These are phyloP conservation scores for Kwoniella botswanensis DNA, from an alignment of 768 basidiomycete species.

Conservation along the genomic window DNA sequence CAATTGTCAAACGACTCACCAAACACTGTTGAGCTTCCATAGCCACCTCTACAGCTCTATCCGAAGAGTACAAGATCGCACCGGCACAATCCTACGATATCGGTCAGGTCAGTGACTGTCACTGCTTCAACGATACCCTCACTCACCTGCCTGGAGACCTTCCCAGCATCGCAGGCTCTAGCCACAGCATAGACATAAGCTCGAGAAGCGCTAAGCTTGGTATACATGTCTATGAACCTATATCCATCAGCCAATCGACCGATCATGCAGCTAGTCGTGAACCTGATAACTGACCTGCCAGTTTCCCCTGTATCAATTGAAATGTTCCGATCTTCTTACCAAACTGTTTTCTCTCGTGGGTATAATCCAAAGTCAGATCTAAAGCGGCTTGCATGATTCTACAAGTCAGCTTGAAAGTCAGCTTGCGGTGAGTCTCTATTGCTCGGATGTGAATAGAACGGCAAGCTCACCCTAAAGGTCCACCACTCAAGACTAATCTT, in stretches of 20 bases:
- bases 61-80: constrained; percentile 89
- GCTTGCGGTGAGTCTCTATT: too few relatives aligned
- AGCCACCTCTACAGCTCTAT: constrained; percentile 87
- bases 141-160: constrained; percentile 55
- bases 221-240: constrained; percentile 76
- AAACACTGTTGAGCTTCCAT: constrained; percentile 91
- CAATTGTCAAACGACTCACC: constrained; percentile 53
- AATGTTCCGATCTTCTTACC: constrained; percentile 84
- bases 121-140: neutral
- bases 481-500: constrained; percentile 86
- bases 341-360: constrained; percentile 93
- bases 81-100: constrained; percentile 83
- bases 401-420: neutral
- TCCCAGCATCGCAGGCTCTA: constrained; percentile 72
- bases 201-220: constrained; percentile 83
- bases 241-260: too few relatives aligned
- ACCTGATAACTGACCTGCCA: constrained; percentile 40
- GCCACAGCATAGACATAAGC: constrained; percentile 94
- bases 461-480: constrained; percentile 76
- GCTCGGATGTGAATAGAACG: neutral
- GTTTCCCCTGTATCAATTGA: constrained; percentile 90
- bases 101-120: too few relatives aligned
- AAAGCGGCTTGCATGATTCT: constrained; percentile 94
- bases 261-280: too few relatives aligned
- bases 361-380: constrained; percentile 72